Evolutionary conservation across 495 filamentous ascomycete species (phyloP).

Genomic region (Tuber melanosporum): DNA sequence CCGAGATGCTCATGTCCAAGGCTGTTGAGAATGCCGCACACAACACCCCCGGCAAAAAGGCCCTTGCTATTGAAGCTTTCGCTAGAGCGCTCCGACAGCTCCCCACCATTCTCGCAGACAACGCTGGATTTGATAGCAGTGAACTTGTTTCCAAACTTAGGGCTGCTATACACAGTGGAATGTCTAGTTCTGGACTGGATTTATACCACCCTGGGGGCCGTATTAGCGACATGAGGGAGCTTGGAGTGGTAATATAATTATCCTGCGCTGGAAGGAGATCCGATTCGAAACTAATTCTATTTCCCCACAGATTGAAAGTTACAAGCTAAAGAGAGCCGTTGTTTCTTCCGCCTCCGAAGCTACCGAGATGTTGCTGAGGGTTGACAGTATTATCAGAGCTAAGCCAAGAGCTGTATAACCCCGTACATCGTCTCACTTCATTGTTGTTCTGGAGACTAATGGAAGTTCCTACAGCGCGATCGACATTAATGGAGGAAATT

Average conservation of each 20-base stretch:
- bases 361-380: constrained; percentile 63
- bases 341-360: constrained; percentile 92
- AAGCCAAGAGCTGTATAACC: constrained; percentile 40
- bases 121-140: constrained; percentile 89
- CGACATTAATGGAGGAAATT: constrained; percentile 22
- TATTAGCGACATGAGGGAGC: constrained; percentile 90
- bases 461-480: constrained; percentile 24
- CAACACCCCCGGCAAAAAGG: constrained; percentile 93
- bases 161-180: constrained; percentile 87
- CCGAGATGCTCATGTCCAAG: constrained; percentile 98
- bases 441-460: constrained; percentile 14
- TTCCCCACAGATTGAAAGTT: constrained; percentile 65
- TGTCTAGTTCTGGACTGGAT: constrained; percentile 86
- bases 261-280: neutral
- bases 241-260: constrained; percentile 58
- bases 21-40: constrained; percentile 91
- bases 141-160: constrained; percentile 87
- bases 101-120: constrained; percentile 94
- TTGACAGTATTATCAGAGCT: constrained; percentile 41
- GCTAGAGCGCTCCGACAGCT: constrained; percentile 82
- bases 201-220: constrained; percentile 83
- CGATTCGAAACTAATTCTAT: constrained; percentile 10
- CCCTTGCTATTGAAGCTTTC: constrained; percentile 84
- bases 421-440: neutral
- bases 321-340: constrained; percentile 95